Percentiles rank a stretch among this genome's conserved stretches.
phyloP scores from a whole-genome alignment of 257 asterid genomes.

The Scutellaria baicalensis region DNA sequence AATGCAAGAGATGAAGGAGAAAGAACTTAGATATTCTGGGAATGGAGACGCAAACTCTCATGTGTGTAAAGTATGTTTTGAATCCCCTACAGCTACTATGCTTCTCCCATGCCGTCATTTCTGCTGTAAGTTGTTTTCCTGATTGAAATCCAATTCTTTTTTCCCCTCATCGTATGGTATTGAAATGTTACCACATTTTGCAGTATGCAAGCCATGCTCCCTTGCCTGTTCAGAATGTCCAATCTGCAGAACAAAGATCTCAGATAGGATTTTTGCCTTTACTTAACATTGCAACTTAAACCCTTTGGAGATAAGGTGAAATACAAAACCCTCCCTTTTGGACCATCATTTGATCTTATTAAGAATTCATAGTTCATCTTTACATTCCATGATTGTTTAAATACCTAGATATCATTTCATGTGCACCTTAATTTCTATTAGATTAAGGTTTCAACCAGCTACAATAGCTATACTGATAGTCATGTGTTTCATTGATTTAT shows the following conservation, averaged over 20 bases:
- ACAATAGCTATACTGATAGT: not conserved
- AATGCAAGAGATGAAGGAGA: constrained; percentile 94
- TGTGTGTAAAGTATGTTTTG: constrained; percentile 90
- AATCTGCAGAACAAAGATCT: constrained; percentile 64
- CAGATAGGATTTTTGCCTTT: constrained; percentile 79
- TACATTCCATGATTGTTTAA: not conserved
- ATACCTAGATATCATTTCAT: not conserved
- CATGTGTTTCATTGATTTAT: not conserved
- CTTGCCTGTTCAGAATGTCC: constrained; percentile 95
- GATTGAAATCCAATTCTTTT: not conserved
- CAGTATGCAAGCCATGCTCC: constrained; percentile 96
- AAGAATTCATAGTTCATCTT: not conserved
- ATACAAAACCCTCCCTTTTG: not conserved
- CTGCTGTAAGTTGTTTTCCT: constrained; percentile 57
- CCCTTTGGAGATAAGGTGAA: constrained; percentile 26
- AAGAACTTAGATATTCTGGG: constrained; percentile 60
- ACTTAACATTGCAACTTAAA: constrained; percentile 33
- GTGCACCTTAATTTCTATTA: too few relatives aligned
- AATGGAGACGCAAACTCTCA: constrained; percentile 80
- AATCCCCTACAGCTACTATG: constrained; percentile 86
- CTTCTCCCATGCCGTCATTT: constrained; percentile 99
- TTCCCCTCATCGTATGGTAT: not conserved
- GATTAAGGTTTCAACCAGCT: too few relatives aligned
- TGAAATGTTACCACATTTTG: constrained; percentile 22
- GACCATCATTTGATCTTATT: not conserved